Base-by-base conservation (phyloP, 768 basidiomycete genomes). In the Chalciporus piperatus region DNA sequence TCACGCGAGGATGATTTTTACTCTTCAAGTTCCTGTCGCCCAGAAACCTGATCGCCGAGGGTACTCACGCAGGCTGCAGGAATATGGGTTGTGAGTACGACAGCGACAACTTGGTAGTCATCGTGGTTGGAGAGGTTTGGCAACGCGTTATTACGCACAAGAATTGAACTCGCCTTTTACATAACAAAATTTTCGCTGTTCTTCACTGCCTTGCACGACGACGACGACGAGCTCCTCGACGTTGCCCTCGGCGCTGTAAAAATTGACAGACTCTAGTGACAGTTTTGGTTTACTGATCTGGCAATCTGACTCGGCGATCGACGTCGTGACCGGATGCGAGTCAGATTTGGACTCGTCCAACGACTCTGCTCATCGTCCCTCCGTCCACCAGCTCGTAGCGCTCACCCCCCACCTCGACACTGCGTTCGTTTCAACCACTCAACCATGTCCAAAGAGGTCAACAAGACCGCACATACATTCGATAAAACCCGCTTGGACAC, bases 401-500 rank as follows among this genome's bases (percentile, higher is more conserved):
- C n/a, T n/a, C 28, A 30, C 6, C 6, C 25, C 23, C 45, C 19
- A 41, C 37, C 37, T 17, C 20, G 33, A 20, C 19, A 9, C 12
- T 30, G 25, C 22, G 42, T 20, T 3, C 59, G 64, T 2, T 52
- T 54, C 50, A 55, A 41, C 4, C 66, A 68, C 55, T 57, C 61
- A 0, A 42, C 56, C 44, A 71, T 70, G 70, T 49, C 65, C 11
- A 59, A 59, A 1, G 51, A 45, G 25, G 79, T 94, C 56, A 89
- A 94, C 78, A 96, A 89, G 74, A 81, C 80, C 2, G 87, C 83
- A 0, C 92, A 94, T 64, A 66, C 84, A 2, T 99, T 99, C 66
- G 91, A 95, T 70, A 96, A 95, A 72, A 57, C 74, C 19, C 80
- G 85, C 20, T 79, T 98, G 28, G 97, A 98, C 62, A 85, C 85